Evolutionary conservation across 768 basidiomycete species (phyloP).

Genomic region (Exidia glandulosa): DNA sequence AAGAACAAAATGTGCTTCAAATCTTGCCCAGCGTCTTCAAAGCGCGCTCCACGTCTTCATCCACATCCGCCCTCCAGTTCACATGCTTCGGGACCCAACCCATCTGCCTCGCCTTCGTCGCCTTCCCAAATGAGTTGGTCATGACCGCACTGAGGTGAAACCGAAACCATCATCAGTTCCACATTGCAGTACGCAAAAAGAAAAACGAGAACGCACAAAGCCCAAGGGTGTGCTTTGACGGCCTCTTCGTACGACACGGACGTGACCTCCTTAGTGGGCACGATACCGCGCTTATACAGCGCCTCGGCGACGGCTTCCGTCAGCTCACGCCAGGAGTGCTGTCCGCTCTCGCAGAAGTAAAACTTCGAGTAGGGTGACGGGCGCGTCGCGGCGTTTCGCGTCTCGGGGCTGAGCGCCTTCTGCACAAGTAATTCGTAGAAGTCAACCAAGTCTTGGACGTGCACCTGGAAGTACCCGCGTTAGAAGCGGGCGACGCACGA

Average conservation of each 20-base stretch:
- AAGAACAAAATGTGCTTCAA: too few species aligned
- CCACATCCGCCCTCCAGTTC: not conserved
- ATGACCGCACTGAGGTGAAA: not conserved
- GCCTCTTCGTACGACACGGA: not conserved
- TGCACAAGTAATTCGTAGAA: not conserved
- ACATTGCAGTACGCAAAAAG: not conserved
- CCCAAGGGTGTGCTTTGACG: not conserved
- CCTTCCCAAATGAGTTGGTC: not conserved
- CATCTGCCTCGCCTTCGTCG: not conserved
- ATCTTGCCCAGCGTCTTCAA: not conserved
- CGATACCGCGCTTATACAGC: not conserved
- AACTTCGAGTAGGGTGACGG: slow-evolving; percentile 1
- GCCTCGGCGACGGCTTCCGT: not conserved
- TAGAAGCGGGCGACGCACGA: not conserved
- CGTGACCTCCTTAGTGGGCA: not conserved
- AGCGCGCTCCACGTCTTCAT: not conserved
- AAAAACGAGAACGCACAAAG: not conserved
- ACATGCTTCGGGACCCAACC: not conserved
- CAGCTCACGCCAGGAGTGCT: slow-evolving; percentile 1
- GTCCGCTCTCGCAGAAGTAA: not conserved
- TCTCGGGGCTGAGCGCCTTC: not conserved
- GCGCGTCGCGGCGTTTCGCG: not conserved
- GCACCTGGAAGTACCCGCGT: not conserved
- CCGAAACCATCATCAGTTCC: too few species aligned
- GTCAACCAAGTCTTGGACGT: not conserved